Conservation (phyloP, 495 filamentous ascomycete genomes). For the Penicillium cosmopolitanum region DNA sequence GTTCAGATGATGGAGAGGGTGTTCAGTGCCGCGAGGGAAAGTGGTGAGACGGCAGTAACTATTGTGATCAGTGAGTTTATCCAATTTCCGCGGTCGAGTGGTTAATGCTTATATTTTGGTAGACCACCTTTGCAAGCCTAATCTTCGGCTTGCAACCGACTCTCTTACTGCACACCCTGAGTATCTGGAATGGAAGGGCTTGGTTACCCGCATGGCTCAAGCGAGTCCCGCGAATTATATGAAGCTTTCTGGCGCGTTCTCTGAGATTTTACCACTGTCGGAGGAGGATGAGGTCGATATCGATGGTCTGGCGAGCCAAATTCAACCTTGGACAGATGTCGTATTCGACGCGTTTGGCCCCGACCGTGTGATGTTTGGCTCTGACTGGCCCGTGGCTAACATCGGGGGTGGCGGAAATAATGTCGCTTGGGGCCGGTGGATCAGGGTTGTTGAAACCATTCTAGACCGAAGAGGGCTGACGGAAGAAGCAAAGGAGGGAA, state of each 20-base stretch:
- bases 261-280: conserved; percentile 62
- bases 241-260: conserved; percentile 85
- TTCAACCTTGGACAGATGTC: conserved; percentile 68
- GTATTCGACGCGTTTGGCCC: conserved; percentile 70
- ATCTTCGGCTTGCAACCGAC: conserved; percentile 55
- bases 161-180: conserved; percentile 52
- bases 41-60: conserved; percentile 54
- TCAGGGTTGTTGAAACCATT: conserved; percentile 50
- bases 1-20: conserved; percentile 71
- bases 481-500: conserved; percentile 57
- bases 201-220: conserved; percentile 53
- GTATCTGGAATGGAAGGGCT: conserved; percentile 56
- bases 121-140: conserved; percentile 91
- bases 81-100: conserved; percentile 1
- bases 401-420: conserved; percentile 59
- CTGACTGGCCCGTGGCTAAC: conserved; percentile 89
- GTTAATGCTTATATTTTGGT: conserved; percentile 10
- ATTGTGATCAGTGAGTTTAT: conserved; percentile 64
- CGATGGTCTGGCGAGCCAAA: conserved; percentile 38
- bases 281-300: conserved; percentile 40
- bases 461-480: conserved; percentile 60
- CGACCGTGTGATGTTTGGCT: conserved; percentile 80
- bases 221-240: conserved; percentile 66
- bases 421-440: conserved; percentile 56
- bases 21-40: conserved; percentile 61